phyloP scores from a whole-genome alignment of 2,329 filamentous ascomycete genomes.

The Epichloe scottii region DNA sequence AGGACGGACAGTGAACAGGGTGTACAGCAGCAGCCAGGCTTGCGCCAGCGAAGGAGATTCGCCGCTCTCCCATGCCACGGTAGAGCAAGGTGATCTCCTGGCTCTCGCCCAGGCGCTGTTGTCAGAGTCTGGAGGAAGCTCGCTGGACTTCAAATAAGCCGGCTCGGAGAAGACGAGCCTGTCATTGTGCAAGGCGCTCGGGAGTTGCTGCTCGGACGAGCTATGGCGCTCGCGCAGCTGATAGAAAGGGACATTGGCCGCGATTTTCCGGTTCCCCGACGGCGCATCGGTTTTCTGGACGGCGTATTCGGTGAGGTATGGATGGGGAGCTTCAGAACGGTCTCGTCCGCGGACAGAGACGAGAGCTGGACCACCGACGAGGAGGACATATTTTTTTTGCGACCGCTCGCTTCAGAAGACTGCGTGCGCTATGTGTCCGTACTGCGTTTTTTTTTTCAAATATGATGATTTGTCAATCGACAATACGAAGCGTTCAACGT shows the following conservation, averaged over 20 bases:
- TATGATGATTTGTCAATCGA: not conserved
- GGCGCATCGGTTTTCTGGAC: constrained; percentile 20
- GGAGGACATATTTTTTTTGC: constrained; percentile 2
- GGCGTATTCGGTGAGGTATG: constrained; percentile 34
- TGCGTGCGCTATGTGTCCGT: no score
- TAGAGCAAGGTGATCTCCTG: constrained; percentile 36
- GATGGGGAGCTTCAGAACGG: constrained; percentile 35
- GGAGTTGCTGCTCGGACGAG: constrained; percentile 15
- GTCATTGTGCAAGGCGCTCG: constrained; percentile 20
- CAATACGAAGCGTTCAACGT: not conserved
- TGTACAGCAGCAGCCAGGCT: constrained; percentile 40
- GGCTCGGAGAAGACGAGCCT: constrained; percentile 33
- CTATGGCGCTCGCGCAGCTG: constrained; percentile 21
- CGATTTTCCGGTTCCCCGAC: constrained; percentile 4
- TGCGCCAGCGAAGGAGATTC: constrained; percentile 34
- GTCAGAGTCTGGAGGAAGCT: constrained; percentile 36
- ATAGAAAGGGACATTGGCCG: constrained; percentile 17
- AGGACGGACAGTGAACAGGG: constrained; percentile 38
- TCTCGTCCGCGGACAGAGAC: constrained; percentile 21
- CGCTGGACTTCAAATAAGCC: constrained; percentile 34
- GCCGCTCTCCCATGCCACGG: constrained; percentile 29
- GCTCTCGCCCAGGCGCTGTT: constrained; percentile 45
- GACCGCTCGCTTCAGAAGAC: not conserved
- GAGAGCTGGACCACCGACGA: constrained; percentile 13
- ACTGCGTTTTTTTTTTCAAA: not conserved